Percentiles rank a stretch among this genome's conserved stretches.
phyloP scores from a whole-genome alignment of 768 basidiomycete genomes.

The Chiua virens region DNA sequence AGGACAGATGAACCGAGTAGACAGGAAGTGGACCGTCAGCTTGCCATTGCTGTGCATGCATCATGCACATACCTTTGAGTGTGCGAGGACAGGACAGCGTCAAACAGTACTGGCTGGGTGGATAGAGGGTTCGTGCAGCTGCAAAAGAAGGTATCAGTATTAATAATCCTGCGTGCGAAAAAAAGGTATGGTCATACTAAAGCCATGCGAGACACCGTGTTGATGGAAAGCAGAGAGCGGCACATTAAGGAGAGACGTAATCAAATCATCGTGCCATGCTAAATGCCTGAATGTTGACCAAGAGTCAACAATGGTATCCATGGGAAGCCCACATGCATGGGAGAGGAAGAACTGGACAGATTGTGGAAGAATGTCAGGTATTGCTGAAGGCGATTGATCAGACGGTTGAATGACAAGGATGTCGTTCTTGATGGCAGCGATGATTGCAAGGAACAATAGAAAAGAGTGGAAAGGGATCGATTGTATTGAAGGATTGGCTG shows the following conservation, averaged over 20 bases:
- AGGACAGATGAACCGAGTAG: not conserved
- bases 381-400: not conserved
- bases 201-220: not conserved
- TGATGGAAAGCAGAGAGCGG: not conserved
- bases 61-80: constrained; percentile 1
- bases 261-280: not conserved
- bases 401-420: constrained; percentile 2
- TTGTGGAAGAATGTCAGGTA: not conserved
- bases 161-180: too few species aligned
- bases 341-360: not conserved
- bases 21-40: not conserved
- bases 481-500: not conserved
- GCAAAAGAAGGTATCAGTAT: too few species aligned
- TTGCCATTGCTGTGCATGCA: not conserved
- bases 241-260: not conserved
- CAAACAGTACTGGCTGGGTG: not conserved
- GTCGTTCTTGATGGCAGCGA: not conserved
- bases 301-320: not conserved
- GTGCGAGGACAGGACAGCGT: not conserved
- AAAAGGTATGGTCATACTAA: not conserved
- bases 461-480: not conserved
- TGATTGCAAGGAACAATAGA: not conserved
- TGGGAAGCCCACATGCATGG: not conserved
- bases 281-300: constrained; percentile 1
- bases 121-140: not conserved